A percentile compares a stretch with the other conserved stretches of the same genome.
Conservation (phyloP, 192 early-diverging fungal species). For the Kickxella alabastrina region DNA sequence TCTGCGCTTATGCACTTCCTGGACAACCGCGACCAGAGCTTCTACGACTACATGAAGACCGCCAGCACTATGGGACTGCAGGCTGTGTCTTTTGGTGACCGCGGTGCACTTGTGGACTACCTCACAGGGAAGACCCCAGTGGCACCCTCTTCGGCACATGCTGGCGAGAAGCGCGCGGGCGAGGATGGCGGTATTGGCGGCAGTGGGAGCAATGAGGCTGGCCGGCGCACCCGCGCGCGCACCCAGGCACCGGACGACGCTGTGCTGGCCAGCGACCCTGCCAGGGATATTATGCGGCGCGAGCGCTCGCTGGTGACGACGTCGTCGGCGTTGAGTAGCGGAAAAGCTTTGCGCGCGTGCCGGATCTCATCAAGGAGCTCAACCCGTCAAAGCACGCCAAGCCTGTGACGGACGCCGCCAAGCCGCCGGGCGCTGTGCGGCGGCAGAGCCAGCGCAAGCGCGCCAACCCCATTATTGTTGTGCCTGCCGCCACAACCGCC, state of each 20-base stretch:
- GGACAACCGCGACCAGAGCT: constrained; percentile 58
- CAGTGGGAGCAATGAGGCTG: constrained; percentile 7
- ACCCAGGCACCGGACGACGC: background rate
- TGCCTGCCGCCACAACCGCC: constrained; percentile 81
- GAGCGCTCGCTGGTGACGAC: constrained; percentile 34
- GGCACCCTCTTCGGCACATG: constrained; percentile 22
- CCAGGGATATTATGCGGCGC: constrained; percentile 28
- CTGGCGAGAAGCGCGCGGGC: constrained; percentile 1
- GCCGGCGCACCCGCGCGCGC: constrained; percentile 9
- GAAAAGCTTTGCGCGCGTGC: constrained; percentile 43
- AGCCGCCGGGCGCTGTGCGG: background rate
- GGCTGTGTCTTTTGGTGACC: constrained; percentile 72
- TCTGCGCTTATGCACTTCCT: constrained; percentile 71
- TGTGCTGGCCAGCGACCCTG: constrained; percentile 9
- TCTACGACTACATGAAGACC: constrained; percentile 69
- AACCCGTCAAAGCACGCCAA: constrained; percentile 24
- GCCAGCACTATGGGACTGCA: constrained; percentile 56
- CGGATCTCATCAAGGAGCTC: constrained; percentile 35
- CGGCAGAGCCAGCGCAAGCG: constrained; percentile 13
- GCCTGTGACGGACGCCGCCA: background rate
- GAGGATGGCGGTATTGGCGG: too few relatives aligned
- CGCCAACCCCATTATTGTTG: constrained; percentile 79
- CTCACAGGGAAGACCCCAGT: constrained; percentile 54
- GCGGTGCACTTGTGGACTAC: constrained; percentile 66
- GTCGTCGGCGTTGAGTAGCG: constrained; percentile 34